Conservation (phyloP, 441 rosid genomes). For the Erodium trifolium region DNA sequence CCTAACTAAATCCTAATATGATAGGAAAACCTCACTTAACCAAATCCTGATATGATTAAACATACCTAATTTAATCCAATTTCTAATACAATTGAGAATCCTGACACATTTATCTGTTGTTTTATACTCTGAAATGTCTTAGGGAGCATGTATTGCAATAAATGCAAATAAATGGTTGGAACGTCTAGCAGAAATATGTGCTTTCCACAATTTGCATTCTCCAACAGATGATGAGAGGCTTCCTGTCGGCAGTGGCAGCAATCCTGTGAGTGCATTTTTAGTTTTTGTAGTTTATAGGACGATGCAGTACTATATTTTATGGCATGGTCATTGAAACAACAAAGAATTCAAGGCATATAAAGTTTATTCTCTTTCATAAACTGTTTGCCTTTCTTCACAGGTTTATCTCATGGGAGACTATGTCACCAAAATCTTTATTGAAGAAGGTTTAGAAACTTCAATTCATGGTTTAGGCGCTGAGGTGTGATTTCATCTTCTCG, state of each 20-base stretch:
- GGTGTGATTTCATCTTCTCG: constrained; percentile 31
- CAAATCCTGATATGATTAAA: too few species aligned
- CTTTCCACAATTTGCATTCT: constrained; percentile 56
- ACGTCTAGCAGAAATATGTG: constrained; percentile 58
- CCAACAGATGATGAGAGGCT: constrained; percentile 71
- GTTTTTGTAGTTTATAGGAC: constrained; percentile 1
- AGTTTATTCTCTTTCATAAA: constrained; percentile 13
- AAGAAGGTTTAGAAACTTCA: constrained; percentile 77
- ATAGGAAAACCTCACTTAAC: too few species aligned
- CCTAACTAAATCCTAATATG: too few species aligned
- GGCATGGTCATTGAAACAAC: background rate
- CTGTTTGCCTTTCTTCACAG: constrained; percentile 34
- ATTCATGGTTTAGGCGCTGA: constrained; percentile 83
- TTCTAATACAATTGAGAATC: too few species aligned
- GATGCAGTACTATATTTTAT: background rate
- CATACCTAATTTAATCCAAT: too few species aligned
- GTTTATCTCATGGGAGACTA: constrained; percentile 70
- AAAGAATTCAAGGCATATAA: constrained; percentile 5
- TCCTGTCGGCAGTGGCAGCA: constrained; percentile 93
- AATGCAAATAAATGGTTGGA: constrained; percentile 85
- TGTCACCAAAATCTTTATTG: constrained; percentile 74
- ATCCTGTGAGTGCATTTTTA: constrained; percentile 52
- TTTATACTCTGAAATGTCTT: constrained; percentile 17
- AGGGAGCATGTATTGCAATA: constrained; percentile 92
- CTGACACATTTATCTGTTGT: too few species aligned